Base-by-base conservation (phyloP, 2,329 filamentous ascomycete species). In the Hypoxylon sp. region DNA sequence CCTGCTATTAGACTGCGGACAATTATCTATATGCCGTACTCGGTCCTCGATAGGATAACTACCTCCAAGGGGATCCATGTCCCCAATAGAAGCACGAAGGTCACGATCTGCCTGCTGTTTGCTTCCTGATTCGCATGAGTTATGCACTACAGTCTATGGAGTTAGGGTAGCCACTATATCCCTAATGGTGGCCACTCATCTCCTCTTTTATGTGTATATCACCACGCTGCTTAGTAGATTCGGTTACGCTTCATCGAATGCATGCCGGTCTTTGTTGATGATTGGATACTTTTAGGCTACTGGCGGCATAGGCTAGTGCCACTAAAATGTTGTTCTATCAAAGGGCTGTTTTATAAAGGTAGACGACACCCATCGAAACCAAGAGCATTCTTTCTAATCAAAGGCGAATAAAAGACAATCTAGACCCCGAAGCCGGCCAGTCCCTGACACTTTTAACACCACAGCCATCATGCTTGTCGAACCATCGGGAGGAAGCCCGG, bases 221-320 rank as follows among this genome's bases (percentile, higher is more conserved):
- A 29, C 42, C 48, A 53, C 48, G 19, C n/a, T n/a, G 39, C 57
- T 59, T 59, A 35, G 39, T 52, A 61, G 31, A 54, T 60, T 54
- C 42, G 35, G 26, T 22, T 55, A 52, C 53, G 31, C 50, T 53
- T 63, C 59, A 59, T 63, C 35, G 33, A 48, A 52, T 62, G 53
- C 57, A 67, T 67, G 51, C 8, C 11, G 35, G 26, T 10, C 14
- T 52, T 26, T 5, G 13, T 47, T 42, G n/a, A 52, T 68, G 61
- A 71, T 71, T 70, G 67, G 67, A 57, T 50, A 50, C 29, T 19
- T 42, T 37, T 26, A 51, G 29, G 13, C 54, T 57, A 66, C 42
- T 64, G 19, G 57, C 29, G 51, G 61, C 64, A 59, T 50, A 59
- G 29, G 59, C 42, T 53, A 52, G 37, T 39, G 39, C 59, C n/a